Evolutionary conservation across 2,329 filamentous ascomycete species (phyloP), one percentile per base, ranked within the genome.

Genomic region (Teratosphaeria viscida): DNA sequence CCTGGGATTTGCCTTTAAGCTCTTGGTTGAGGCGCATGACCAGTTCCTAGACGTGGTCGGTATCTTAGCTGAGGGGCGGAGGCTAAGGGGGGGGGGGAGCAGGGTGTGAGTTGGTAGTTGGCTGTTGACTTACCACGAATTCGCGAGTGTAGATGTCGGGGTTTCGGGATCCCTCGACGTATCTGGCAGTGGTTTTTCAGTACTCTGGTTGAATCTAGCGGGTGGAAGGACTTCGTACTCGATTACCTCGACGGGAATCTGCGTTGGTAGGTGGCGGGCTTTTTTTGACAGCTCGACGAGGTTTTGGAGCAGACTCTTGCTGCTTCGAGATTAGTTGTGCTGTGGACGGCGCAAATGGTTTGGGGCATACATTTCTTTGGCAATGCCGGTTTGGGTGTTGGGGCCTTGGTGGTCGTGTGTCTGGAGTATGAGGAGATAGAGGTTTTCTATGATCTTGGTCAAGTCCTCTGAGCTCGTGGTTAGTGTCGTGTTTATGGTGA

Each of bases 111-210:
- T 39, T 12, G 37, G 16, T 4, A 7, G 16, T 39, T 12, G 37
- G 16, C 37, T 39, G 12, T 27, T 11, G 23, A 56, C 55, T 56
- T 56, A 56, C 55, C 53, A 86, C 82, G 63, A 86, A 85, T 65
- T 86, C 83, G 54, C 84, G 78, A 8, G 83, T 86, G 71, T 85
- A 86, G 64, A 86, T 85, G 66, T 86, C 84, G 7, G 84, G 84
- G 66, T 87, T 87, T 26, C 84, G 81, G 19, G 82, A 79, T 23
- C 79, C 76, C 65, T 86, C 83, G 37, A 87, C 82, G 68, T 86
- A 87, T 10, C 55, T 56, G 14, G 5, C 5, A 32, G 29, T 32
- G 14, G 43, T 47, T 7, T 6, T 39, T 32, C 19, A 56, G 26
- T 29, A 5, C 12, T 32, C 7, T 27, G 5, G 34, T 23, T 16